Evolutionary conservation across 2,329 filamentous ascomycete species (phyloP).

Genomic region (Neurospora sp.): DNA sequence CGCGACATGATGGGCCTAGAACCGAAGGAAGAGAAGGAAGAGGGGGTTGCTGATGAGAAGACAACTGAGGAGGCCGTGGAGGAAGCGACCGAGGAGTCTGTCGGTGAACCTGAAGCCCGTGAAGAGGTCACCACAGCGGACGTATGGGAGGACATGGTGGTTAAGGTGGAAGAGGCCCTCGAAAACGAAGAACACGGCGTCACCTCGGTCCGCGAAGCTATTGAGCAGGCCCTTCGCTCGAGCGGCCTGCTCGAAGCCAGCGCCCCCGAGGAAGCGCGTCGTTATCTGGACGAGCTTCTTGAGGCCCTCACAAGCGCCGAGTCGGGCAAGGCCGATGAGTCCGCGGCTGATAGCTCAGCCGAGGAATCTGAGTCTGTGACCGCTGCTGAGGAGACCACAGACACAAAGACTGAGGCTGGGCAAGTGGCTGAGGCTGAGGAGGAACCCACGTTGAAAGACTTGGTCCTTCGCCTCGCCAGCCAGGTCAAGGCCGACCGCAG

Average conservation of each 20-base stretch:
- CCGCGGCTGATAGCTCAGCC: slow-evolving; percentile 13
- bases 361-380: slow-evolving; percentile 2
- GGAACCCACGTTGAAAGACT: slow-evolving; percentile 31
- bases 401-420: slow-evolving; percentile 5
- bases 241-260: slow-evolving; percentile 40
- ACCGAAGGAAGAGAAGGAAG: slow-evolving; percentile 19
- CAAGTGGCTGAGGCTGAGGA: slow-evolving; percentile 4
- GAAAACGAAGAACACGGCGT: slow-evolving; percentile 47
- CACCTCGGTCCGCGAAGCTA: slow-evolving; percentile 41
- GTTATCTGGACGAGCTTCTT: slow-evolving; percentile 41
- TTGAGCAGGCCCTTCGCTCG: slow-evolving; percentile 45
- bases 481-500: slow-evolving; percentile 29
- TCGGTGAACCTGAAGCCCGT: background rate
- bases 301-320: slow-evolving; percentile 32
- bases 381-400: slow-evolving; percentile 4
- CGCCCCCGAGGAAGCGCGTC: slow-evolving; percentile 34
- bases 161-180: slow-evolving; percentile 45
- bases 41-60: slow-evolving; percentile 1
- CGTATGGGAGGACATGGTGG: slow-evolving; percentile 45
- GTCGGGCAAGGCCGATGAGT: slow-evolving; percentile 7
- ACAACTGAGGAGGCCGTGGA: slow-evolving; percentile 17
- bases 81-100: slow-evolving; percentile 4
- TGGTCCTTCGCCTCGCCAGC: slow-evolving; percentile 42
- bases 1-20: slow-evolving; percentile 45
- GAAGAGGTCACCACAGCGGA: slow-evolving; percentile 11